Base-by-base conservation (phyloP, 2,329 filamentous ascomycete genomes). In the Aspergillus vadensis region DNA sequence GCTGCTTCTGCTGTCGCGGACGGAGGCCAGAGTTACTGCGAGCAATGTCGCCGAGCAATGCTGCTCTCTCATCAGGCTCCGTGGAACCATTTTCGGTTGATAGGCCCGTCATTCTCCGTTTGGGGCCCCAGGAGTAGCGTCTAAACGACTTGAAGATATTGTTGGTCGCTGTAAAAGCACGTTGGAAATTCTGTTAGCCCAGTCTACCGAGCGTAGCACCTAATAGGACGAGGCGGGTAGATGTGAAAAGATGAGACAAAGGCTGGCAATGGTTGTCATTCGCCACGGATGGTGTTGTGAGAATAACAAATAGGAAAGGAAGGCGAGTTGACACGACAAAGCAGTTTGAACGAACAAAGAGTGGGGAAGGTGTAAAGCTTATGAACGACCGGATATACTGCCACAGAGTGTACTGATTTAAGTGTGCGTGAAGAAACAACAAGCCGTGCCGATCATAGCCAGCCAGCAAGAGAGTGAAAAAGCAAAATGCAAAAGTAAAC, bases 41-140 rank as follows among this genome's bases (percentile, higher is more conserved):
- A 57, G 56, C 48, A 10, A 61, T 62, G 27, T 61, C 61, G 49
- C 63, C 63, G 19, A 79, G 70, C 32, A 79, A 65, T 12, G 70
- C 62, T 5, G 74, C 72, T n/a, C 65, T 73, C 66, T 80, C 77
- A 59, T 66, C 67, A 14, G 74, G 65, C 55, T 73, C 67, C 1
- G 66, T 52, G 14, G 67, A 68, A 59, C 73, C 73, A 66, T 76
- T 77, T 59, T 47, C 55, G 17, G 61, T 60, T 36, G 69, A 66
- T 50, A 57, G 17, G 8, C 65, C 66, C 27, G 70, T 72, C 74
- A 76, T 76, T 57, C 39, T 75, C 60, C 62, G 66, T 30, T 57
- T 57, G 17, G 68, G 63, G 5, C 71, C 70, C 65, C 68, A 74
- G 55, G 66, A 72, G 52, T 74, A 58, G 30, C 65, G 71, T 60